A percentile compares a stretch with the other conserved stretches of the same genome.
These are phyloP conservation scores for Blastosporella zonata DNA, from an alignment of 1,284 basidiomycete genomes.

Conservation along the genomic window DNA sequence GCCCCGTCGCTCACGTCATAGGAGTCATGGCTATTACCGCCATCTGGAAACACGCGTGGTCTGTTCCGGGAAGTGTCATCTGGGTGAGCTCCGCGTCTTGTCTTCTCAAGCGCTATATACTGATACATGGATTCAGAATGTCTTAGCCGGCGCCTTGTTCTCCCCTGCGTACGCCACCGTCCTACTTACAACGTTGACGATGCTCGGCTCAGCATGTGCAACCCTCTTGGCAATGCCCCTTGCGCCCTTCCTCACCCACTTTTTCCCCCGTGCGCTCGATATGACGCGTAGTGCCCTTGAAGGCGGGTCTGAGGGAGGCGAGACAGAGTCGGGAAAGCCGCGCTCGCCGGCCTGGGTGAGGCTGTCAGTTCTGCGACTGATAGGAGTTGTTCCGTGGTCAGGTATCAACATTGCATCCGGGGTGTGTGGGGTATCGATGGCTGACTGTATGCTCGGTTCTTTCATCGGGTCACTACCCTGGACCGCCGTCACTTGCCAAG, in stretches of 20 bases:
- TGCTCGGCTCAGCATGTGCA: constrained; percentile 79
- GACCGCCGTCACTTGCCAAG: constrained; percentile 86
- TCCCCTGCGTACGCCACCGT: constrained; percentile 77
- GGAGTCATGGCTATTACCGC: constrained; percentile 83
- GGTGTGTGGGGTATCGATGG: constrained; percentile 75
- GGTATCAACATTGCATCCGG: constrained; percentile 94
- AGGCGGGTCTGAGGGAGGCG: constrained; percentile 38
- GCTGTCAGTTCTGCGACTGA: constrained; percentile 78
- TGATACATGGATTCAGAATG: constrained; percentile 56
- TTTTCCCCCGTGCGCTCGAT: constrained; percentile 83
- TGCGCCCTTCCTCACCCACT: constrained; percentile 73
- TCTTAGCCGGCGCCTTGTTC: constrained; percentile 84
- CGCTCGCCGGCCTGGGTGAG: constrained; percentile 77
- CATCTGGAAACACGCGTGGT: constrained; percentile 94
- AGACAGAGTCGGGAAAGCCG: constrained; percentile 22
- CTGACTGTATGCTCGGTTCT: constrained; percentile 74
- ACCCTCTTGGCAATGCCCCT: constrained; percentile 80
- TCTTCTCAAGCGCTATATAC: constrained; percentile 15
- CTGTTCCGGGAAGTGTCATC: constrained; percentile 85
- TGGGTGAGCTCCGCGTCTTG: constrained; percentile 55
- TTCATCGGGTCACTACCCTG: constrained; percentile 81
- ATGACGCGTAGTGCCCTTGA: constrained; percentile 70
- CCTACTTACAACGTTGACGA: constrained; percentile 79
- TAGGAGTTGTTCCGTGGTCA: constrained; percentile 91
- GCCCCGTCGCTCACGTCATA: constrained; percentile 66